A percentile compares a stretch with the other conserved stretches of the same genome.
These are phyloP conservation scores for Annulohypoxylon truncatum DNA, from an alignment of 2,329 filamentous ascomycete species.

Conservation along the genomic window DNA sequence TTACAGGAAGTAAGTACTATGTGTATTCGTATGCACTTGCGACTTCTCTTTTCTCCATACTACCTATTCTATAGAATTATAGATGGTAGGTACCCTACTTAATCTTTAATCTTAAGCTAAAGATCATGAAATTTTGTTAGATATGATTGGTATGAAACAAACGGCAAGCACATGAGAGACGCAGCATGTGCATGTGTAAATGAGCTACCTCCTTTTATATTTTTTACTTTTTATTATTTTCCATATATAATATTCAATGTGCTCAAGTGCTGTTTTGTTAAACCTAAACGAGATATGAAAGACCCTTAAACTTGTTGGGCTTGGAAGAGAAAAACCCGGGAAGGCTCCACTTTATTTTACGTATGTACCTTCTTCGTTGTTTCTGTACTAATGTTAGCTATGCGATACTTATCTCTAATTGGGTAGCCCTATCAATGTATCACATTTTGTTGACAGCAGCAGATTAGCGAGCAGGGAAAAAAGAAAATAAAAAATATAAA, in stretches of 20 bases:
- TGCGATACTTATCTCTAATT: conserved; percentile 23
- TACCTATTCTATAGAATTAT: background rate
- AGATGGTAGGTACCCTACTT: too few species aligned
- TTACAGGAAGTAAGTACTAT: conserved; percentile 8
- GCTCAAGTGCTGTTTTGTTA: background rate
- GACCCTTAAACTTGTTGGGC: conserved; percentile 6
- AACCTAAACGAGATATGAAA: background rate
- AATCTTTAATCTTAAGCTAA: background rate
- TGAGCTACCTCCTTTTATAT: background rate
- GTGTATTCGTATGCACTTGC: background rate
- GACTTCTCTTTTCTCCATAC: background rate
- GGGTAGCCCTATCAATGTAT: conserved; percentile 34
- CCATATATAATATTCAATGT: background rate
- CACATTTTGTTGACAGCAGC: background rate
- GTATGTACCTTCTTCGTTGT: background rate
- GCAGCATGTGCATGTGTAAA: background rate
- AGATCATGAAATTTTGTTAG: conserved; percentile 4
- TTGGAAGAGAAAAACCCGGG: background rate
- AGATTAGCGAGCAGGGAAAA: conserved; percentile 19
- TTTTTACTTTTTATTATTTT: background rate
- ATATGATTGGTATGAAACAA: conserved; percentile 21
- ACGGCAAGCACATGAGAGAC: conserved; percentile 4
- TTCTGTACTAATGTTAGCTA: background rate
- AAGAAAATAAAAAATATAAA: background rate
- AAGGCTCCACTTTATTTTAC: conserved; percentile 8